These are phyloP conservation scores for Rubia balearica DNA, from an alignment of 305 asterid species.

Conservation along the genomic window DNA sequence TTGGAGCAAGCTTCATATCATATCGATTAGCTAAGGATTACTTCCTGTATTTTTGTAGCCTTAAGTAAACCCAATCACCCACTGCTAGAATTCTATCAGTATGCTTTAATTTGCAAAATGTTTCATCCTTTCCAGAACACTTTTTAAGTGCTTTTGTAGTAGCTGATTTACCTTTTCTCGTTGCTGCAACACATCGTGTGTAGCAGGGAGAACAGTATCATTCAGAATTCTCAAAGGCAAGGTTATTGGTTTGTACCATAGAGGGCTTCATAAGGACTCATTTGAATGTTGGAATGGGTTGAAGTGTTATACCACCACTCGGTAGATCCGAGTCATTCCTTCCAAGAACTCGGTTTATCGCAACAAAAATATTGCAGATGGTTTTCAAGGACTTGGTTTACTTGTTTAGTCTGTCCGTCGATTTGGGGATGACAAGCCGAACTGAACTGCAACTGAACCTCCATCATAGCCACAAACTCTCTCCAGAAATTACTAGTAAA, in stretches of 20 bases:
- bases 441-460: not conserved
- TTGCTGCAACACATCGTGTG: not conserved
- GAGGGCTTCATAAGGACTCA: not conserved
- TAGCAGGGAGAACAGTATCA: not conserved
- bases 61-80: not conserved
- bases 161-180: not conserved
- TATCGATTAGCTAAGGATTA: not conserved
- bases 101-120: not conserved
- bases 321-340: accelerated
- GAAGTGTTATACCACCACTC: not conserved
- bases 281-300: accelerated
- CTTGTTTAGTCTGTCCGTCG: not conserved
- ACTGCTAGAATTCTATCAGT: not conserved
- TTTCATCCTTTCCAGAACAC: not conserved
- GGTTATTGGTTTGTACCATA: not conserved
- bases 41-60: not conserved
- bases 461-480: not conserved
- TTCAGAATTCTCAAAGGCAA: not conserved
- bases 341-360: not conserved
- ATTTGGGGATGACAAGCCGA: not conserved
- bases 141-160: not conserved
- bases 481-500: not conserved
- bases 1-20: not conserved
- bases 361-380: not conserved
- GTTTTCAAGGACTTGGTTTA: not conserved